Conservation (phyloP, 2,329 filamentous ascomycete species). For the Alternaria brassicae region DNA sequence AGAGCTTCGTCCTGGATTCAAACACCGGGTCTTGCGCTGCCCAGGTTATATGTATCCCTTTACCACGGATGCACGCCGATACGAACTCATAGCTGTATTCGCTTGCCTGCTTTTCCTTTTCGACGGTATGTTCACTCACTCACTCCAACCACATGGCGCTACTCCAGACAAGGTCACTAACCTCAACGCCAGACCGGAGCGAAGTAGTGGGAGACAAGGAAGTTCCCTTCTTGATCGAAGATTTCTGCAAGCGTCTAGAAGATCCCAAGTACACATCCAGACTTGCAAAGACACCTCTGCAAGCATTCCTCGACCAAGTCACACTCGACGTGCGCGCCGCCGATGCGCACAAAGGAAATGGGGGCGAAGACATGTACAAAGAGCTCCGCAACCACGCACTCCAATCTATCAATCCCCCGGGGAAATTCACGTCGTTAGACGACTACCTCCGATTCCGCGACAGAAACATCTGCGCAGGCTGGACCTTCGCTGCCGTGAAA, state of each 20-base stretch:
- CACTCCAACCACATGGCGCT: neutral
- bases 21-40: neutral
- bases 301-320: neutral
- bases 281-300: neutral
- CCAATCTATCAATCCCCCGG: neutral
- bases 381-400: neutral
- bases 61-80: neutral
- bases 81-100: neutral
- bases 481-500: constrained; percentile 48
- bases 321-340: neutral
- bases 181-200: neutral
- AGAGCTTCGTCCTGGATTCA: neutral
- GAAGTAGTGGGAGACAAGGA: neutral
- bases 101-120: neutral
- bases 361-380: neutral
- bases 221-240: neutral
- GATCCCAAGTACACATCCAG: neutral
- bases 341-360: neutral
- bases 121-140: neutral
- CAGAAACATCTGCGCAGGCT: neutral
- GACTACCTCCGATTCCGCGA: neutral
- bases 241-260: neutral
- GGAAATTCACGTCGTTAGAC: neutral
- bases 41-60: neutral
- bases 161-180: neutral